Base-by-base conservation (phyloP, 371 early-diverging fungal species). In the Blastocladiella emersonii region DNA sequence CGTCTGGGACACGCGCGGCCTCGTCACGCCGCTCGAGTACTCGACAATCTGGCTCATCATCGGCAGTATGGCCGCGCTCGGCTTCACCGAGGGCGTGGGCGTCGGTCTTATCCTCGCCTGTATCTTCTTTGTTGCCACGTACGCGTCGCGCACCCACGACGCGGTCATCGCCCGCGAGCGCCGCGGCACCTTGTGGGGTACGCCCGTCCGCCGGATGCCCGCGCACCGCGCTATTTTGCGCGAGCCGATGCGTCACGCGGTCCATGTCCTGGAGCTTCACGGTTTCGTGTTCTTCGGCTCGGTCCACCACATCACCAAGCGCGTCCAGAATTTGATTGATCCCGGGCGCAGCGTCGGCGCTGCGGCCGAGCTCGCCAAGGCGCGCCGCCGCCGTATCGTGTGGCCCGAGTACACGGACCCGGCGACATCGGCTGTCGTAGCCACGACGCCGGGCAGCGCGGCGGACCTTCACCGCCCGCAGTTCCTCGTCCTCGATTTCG, bases 231-330 rank as follows among this genome's bases (percentile, higher is more conserved):
- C 77, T 32, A 93, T 90, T 64, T 73, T 97, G 65, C 84, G 87
- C 48, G 73, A 85, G 36, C 90, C 89, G 6, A 92, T 89, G 23
- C 77, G 76, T 2, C 94, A 93, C 69, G 32, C 53, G 15, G 91
- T 94, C 59, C 87, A 89, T 62, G 81, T 90, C 10, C 78, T 95
- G 66, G 86, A 87, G 67, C 69, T 95, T 35, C 93, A 95, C 70
- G 95, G 95, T 7, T 90, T 86, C 66, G 76, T 91, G 76, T 97
- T 97, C 68, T 97, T 95, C 74, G 97, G 95, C 44, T 92, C 95
- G 2, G 86, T 94, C 65, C 85, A 84, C 65, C 87, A 88, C 64
- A 84, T 95, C 5, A 93, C 92, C 65, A 77, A 75, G 37, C 78
- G 82, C 32, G 87, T 95, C 61, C 83, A 85, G n/a, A 70, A 70